A percentile compares a stretch with the other conserved stretches of the same genome.
phyloP scores from a whole-genome alignment of 2,329 filamentous ascomycete genomes.

The Beauveria rudraprayagi region DNA sequence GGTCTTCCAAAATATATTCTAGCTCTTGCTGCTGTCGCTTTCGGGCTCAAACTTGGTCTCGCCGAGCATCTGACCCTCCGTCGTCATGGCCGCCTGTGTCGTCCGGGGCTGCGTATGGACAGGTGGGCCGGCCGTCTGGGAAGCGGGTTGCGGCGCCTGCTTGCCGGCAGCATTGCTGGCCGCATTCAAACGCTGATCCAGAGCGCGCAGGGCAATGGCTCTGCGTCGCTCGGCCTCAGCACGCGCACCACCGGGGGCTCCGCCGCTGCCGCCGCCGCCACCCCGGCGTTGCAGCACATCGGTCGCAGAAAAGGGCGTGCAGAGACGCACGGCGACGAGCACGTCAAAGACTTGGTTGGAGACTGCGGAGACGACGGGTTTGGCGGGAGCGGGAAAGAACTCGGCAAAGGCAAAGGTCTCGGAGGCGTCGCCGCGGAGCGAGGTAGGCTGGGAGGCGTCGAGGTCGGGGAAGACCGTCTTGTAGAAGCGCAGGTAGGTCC shows the following conservation, averaged over 20 bases:
- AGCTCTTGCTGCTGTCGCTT: slow-evolving; percentile 23
- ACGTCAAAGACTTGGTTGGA: slow-evolving; percentile 66
- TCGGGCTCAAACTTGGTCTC: slow-evolving; percentile 63
- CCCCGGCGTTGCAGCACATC: slow-evolving; percentile 51
- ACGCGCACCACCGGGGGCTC: slow-evolving; percentile 56
- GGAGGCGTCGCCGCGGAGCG: slow-evolving; percentile 80
- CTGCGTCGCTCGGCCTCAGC: slow-evolving; percentile 88
- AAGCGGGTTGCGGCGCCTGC: slow-evolving; percentile 20
- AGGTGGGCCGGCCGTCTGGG: slow-evolving; percentile 42
- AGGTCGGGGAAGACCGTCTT: slow-evolving; percentile 66
- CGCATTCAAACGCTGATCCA: slow-evolving; percentile 88
- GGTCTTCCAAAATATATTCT: not conserved
- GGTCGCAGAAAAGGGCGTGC: slow-evolving; percentile 76
- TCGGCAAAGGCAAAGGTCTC: slow-evolving; percentile 95
- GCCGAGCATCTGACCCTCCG: slow-evolving; percentile 45
- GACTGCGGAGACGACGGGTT: slow-evolving; percentile 68
- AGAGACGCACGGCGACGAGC: slow-evolving; percentile 67
- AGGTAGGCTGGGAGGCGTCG: slow-evolving; percentile 50
- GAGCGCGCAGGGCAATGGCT: slow-evolving; percentile 78
- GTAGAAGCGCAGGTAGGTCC: slow-evolving; percentile 95
- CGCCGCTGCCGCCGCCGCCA: not conserved
- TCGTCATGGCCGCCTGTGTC: slow-evolving; percentile 50
- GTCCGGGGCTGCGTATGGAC: slow-evolving; percentile 49
- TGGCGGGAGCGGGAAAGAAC: slow-evolving; percentile 82
- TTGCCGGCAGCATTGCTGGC: slow-evolving; percentile 47